A percentile compares a stretch with the other conserved stretches of the same genome.
Evolutionary conservation across 305 asterid genomes (phyloP).

Genomic region (Fraxinus greggii): DNA sequence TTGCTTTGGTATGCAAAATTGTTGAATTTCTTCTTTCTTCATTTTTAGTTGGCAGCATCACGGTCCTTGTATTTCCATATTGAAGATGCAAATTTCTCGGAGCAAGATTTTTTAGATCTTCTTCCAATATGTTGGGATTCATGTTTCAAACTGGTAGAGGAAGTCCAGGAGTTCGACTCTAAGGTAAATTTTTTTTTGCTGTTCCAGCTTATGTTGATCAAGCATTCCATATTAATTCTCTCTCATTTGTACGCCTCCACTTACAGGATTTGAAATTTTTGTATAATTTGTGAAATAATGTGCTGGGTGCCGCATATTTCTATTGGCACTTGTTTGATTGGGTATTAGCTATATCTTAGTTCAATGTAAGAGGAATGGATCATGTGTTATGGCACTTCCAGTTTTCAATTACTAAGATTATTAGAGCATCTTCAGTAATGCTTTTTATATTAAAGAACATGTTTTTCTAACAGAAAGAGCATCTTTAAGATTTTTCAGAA

Average conservation of each 20-base stretch:
- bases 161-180: slow-evolving; percentile 93
- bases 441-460: background rate
- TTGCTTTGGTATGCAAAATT: slow-evolving; percentile 4
- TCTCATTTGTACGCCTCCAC: background rate
- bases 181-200: slow-evolving; percentile 49
- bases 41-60: slow-evolving; percentile 81
- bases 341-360: background rate
- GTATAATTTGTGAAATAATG: background rate
- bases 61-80: slow-evolving; percentile 89
- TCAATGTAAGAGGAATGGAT: background rate
- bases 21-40: slow-evolving; percentile 22
- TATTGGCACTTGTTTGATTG: background rate
- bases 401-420: background rate
- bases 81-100: slow-evolving; percentile 91
- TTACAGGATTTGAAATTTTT: background rate
- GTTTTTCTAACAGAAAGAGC: background rate
- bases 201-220: background rate
- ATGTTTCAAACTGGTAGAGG: slow-evolving; percentile 82
- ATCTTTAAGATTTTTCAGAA: background rate
- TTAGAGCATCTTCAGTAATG: background rate
- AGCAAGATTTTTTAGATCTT: slow-evolving; percentile 80
- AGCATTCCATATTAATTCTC: background rate
- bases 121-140: slow-evolving; percentile 86
- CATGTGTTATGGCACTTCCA: background rate
- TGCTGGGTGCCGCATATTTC: background rate